Percentiles rank a stretch among this genome's conserved stretches.
phyloP scores from a whole-genome alignment of 805 yeast genomes.

The Pichia californica region DNA sequence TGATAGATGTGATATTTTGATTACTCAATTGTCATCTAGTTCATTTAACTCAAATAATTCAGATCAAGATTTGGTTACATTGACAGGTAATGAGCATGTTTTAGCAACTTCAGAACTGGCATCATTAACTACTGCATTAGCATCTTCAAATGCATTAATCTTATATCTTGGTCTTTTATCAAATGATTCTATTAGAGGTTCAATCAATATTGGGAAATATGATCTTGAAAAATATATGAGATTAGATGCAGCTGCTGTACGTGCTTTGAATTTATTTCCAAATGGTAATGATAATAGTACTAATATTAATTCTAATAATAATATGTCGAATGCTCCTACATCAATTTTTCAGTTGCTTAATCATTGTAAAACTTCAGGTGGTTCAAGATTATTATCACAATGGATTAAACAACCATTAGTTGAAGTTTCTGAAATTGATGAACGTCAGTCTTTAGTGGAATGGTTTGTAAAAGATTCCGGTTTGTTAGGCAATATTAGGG shows the following conservation, averaged over 20 bases:
- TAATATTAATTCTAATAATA: slow-evolving; percentile 28
- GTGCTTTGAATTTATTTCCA: slow-evolving; percentile 84
- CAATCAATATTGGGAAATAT: slow-evolving; percentile 55
- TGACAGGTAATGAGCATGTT: slow-evolving; percentile 51
- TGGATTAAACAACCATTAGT: slow-evolving; percentile 97
- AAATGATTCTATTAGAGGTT: slow-evolving; percentile 48
- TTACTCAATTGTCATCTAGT: slow-evolving; percentile 50
- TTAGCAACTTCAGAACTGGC: slow-evolving; percentile 51
- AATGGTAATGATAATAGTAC: slow-evolving; percentile 20
- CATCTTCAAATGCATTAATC: slow-evolving; percentile 63
- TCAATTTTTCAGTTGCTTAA: slow-evolving; percentile 81
- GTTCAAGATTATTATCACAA: slow-evolving; percentile 77
- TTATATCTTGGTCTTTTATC: slow-evolving; percentile 59
- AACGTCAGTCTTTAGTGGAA: slow-evolving; percentile 73
- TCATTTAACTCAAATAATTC: slow-evolving; percentile 62
- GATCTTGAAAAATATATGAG: slow-evolving; percentile 79
- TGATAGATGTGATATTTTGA: slow-evolving; percentile 71
- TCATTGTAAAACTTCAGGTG: slow-evolving; percentile 85
- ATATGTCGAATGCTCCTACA: slow-evolving; percentile 34
- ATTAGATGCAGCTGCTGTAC: slow-evolving; percentile 83
- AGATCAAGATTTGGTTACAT: slow-evolving; percentile 69
- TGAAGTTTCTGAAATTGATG: slow-evolving; percentile 46
- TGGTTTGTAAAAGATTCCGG: slow-evolving; percentile 63
- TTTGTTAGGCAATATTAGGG: slow-evolving; percentile 57
- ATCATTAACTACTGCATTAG: slow-evolving; percentile 44